These are phyloP conservation scores for Starmerella lactis-condensi DNA, from an alignment of 805 yeast species.

Conservation along the genomic window DNA sequence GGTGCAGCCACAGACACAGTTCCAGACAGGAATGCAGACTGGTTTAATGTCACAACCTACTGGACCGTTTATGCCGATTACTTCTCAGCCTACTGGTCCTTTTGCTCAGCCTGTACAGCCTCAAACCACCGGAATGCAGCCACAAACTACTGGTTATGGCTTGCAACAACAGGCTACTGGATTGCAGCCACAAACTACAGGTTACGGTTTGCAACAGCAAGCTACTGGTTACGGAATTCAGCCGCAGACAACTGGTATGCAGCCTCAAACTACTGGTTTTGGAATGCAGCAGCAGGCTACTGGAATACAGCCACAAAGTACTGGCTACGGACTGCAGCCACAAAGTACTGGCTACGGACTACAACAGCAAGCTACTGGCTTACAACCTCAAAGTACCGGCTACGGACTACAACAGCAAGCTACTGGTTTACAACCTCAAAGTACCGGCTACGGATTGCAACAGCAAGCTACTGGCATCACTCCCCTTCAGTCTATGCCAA, in stretches of 20 bases:
- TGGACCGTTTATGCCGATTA: neutral
- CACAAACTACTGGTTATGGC: constrained; percentile 17
- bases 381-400: constrained; percentile 12
- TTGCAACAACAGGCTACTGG: constrained; percentile 24
- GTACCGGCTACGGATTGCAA: constrained; percentile 16
- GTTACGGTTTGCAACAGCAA: constrained; percentile 19
- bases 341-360: constrained; percentile 15
- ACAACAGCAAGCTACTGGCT: constrained; percentile 29
- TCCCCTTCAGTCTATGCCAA: constrained; percentile 25
- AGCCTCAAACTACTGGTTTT: constrained; percentile 19
- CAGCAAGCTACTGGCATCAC: constrained; percentile 17
- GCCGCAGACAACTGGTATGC: constrained; percentile 22
- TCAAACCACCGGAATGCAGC: constrained; percentile 12
- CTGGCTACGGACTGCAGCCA: constrained; percentile 9
- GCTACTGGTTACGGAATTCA: constrained; percentile 16
- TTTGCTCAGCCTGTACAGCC: constrained; percentile 9
- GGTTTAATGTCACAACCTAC: constrained; percentile 5
- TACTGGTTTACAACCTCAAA: constrained; percentile 30
- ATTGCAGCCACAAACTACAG: constrained; percentile 25
- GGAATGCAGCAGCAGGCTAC: constrained; percentile 19
- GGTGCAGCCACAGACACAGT: constrained; percentile 5
- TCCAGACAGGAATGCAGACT: constrained; percentile 7
- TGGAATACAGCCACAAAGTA: no score
- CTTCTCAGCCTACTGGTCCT: constrained; percentile 8
- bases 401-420: constrained; percentile 37